Conservation (phyloP, 768 basidiomycete genomes). For the Suillus brevipes region DNA sequence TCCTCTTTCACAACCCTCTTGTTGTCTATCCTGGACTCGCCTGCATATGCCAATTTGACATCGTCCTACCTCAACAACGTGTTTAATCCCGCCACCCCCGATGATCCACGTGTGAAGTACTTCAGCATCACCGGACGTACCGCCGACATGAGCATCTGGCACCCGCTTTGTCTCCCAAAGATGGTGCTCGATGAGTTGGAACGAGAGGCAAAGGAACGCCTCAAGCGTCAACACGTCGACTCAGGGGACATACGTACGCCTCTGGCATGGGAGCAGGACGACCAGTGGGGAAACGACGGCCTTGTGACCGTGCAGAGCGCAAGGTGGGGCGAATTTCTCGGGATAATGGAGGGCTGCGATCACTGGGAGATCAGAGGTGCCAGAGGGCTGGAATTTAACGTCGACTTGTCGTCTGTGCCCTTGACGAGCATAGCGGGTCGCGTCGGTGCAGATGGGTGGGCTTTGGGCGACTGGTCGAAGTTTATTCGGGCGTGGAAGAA, state of each 20-base stretch:
- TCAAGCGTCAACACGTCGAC: conserved; percentile 40
- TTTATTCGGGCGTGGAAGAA: conserved; percentile 63
- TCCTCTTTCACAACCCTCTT: conserved; percentile 86
- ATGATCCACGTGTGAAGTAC: conserved; percentile 84
- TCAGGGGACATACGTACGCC: conserved; percentile 28
- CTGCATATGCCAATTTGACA: conserved; percentile 93
- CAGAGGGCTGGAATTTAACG: conserved; percentile 67
- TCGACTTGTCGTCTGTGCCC: conserved; percentile 56
- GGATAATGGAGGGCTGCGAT: conserved; percentile 85
- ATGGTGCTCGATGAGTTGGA: conserved; percentile 89
- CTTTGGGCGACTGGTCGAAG: conserved; percentile 56
- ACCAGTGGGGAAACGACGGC: conserved; percentile 85
- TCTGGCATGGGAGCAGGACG: conserved; percentile 45
- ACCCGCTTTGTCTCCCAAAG: conserved; percentile 97
- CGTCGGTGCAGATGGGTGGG: conserved; percentile 45
- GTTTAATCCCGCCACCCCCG: conserved; percentile 83
- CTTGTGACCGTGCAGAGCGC: conserved; percentile 91
- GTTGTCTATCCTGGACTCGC: conserved; percentile 88
- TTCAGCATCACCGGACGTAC: conserved; percentile 88
- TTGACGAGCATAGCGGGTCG: conserved; percentile 38
- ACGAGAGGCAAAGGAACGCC: conserved; percentile 49
- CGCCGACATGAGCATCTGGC: conserved; percentile 69
- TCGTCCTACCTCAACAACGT: conserved; percentile 74
- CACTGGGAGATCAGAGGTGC: conserved; percentile 97
- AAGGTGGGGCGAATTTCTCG: conserved; percentile 95